Evolutionary conservation across 768 basidiomycete species (phyloP).

Genomic region (Leucogyrophana mollusca): DNA sequence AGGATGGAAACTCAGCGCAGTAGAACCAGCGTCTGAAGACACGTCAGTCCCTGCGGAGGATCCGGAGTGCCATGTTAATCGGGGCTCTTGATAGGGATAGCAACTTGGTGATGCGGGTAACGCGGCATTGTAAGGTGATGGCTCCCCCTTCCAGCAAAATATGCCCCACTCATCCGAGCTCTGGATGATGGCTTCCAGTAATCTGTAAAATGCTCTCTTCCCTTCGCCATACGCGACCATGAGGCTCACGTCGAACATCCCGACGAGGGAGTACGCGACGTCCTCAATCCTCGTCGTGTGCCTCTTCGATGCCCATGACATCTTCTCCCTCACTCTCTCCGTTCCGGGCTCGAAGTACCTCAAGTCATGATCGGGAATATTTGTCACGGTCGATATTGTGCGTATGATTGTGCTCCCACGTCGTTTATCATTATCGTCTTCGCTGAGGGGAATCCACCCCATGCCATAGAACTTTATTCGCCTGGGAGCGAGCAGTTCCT

Average conservation of each 20-base stretch:
- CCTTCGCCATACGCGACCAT: conserved; percentile 30
- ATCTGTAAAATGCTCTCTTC: conserved; percentile 24
- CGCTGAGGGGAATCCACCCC: conserved; percentile 18
- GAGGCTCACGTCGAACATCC: conserved; percentile 22
- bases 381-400: conserved; percentile 12
- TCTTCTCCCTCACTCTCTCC: conserved; percentile 20
- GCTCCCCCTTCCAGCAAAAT: conserved; percentile 22
- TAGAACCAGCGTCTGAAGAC: too few species aligned
- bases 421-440: conserved; percentile 14
- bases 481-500: conserved; percentile 25
- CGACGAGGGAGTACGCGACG: conserved; percentile 24
- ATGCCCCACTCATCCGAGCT: conserved; percentile 18
- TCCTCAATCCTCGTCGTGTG: conserved; percentile 28
- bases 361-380: conserved; percentile 21
- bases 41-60: too few species aligned
- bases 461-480: conserved; percentile 23
- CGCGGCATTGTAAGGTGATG: conserved; percentile 15
- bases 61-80: too few species aligned
- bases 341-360: conserved; percentile 14
- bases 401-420: background rate
- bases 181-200: conserved; percentile 17
- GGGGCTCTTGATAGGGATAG: conserved; percentile 6
- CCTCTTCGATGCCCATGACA: conserved; percentile 30
- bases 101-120: conserved; percentile 19
- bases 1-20: too few species aligned